Evolutionary conservation across 2,329 filamentous ascomycete genomes (phyloP), one percentile per base, ranked within the genome.

Genomic region (Rugonectria rugulosa): DNA sequence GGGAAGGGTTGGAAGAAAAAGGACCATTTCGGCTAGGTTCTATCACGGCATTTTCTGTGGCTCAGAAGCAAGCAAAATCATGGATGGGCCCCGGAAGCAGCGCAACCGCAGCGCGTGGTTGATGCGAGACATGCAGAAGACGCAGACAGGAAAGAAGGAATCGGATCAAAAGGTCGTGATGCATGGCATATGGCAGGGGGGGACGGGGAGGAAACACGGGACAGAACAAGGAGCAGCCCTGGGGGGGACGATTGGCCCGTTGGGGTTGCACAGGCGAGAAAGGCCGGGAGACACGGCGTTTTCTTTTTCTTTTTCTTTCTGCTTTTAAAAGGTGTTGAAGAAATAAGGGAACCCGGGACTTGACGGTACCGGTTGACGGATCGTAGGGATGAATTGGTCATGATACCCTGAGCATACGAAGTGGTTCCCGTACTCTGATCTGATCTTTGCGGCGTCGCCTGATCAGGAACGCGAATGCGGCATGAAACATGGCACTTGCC

Each of bases 71-170:
- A 6, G 32, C n/a, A 14, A 19, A 15, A 36, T 55, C 63, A 65
- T 61, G 63, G 63, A 56, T 52, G 31, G 17, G 44, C 56, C 57
- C 53, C 40, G 27, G 59, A 59, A 37, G 48, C 38, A 45, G 29
- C 12, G 6, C 29, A 32, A 32, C 12, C 12, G 15, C 17, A 17
- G 37, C 54, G 50, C 44, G 46, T 48, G 59, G 52, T 32, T 64
- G 63, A 66, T 64, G 63, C 63, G 54, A 64, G 63, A 66, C 63
- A 66, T 64, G 53, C 47, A 49, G 46, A 52, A n/a, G 32, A 17
- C n/a, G n/a, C 63, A 66, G 63, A 50, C 47, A 49, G 46, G 49
- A n/a, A 15, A 17, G 19, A 19, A 10, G 53, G 44, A 46, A 46
- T 36, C 57, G 53, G 42, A 42, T 29, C n/a, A n/a, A 27, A 11